Conservation (phyloP, 164 flowering plant genomes). For the Houttuynia cordata region DNA sequence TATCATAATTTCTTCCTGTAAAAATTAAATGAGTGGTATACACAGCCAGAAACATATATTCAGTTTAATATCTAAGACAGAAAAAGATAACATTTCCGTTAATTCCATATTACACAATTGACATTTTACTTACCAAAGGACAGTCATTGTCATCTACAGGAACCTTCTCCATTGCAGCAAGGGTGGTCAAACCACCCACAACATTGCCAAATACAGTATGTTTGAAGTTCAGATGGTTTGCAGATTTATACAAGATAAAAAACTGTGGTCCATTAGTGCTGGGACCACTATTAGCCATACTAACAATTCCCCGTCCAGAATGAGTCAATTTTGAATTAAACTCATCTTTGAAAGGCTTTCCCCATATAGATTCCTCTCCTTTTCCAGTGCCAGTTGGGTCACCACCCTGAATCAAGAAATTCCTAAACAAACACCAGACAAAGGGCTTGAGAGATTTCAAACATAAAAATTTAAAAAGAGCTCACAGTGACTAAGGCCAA, state of each 20-base stretch:
- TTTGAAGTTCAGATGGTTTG: conserved; percentile 82
- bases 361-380: conserved; percentile 98
- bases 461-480: background rate
- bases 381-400: conserved; percentile 96
- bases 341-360: conserved; percentile 89
- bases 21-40: background rate
- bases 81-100: background rate
- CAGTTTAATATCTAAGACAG: background rate
- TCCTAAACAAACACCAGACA: conserved; percentile 28
- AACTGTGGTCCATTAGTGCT: conserved; percentile 96
- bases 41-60: background rate
- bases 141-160: conserved; percentile 83
- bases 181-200: conserved; percentile 85
- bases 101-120: background rate
- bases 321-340: conserved; percentile 79
- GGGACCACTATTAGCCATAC: conserved; percentile 99
- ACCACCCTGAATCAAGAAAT: conserved; percentile 99
- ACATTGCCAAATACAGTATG: conserved; percentile 94
- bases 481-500: background rate
- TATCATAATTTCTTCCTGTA: conserved; percentile 94
- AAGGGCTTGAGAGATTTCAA: background rate
- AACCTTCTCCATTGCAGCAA: conserved; percentile 86
- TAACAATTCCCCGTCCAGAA: conserved; percentile 88
- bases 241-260: conserved; percentile 91
- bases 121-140: conserved; percentile 55